These are phyloP conservation scores for Cladosporium sp. DNA, from an alignment of 2,329 filamentous ascomycete species.

Conservation along the genomic window DNA sequence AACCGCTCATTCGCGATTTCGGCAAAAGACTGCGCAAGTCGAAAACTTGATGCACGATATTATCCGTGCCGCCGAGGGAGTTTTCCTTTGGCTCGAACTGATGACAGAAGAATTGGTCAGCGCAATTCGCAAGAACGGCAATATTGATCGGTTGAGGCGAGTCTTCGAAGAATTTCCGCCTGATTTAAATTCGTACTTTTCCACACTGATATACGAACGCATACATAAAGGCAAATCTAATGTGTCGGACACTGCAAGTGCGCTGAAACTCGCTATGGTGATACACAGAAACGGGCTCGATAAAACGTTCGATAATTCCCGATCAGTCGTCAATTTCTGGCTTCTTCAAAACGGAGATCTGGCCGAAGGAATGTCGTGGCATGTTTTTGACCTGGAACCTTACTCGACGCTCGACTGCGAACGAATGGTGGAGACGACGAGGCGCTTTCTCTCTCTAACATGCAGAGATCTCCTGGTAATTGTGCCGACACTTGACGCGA, in stretches of 20 bases:
- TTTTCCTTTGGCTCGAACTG: constrained; percentile 3
- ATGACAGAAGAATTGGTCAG: too few relatives aligned
- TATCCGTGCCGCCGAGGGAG: not conserved
- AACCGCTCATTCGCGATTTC: not conserved
- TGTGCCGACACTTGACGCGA: not conserved
- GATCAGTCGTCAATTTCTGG: constrained; percentile 3
- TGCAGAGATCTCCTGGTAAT: constrained; percentile 3
- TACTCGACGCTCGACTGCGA: not conserved
- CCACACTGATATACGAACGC: not conserved
- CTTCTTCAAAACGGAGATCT: not conserved
- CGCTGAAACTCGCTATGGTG: not conserved
- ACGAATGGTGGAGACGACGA: not conserved
- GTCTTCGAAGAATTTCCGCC: not conserved
- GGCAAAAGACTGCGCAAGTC: too few relatives aligned
- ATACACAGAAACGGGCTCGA: too few relatives aligned
- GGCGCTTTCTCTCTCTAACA: not conserved
- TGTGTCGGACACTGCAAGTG: not conserved
- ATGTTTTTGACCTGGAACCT: not conserved
- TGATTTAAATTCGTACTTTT: not conserved
- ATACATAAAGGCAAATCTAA: not conserved
- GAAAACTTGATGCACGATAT: not conserved
- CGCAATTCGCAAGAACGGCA: not conserved
- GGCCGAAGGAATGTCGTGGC: not conserved
- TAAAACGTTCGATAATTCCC: too few relatives aligned
- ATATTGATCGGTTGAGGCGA: not conserved